Evolutionary conservation across 257 asterid genomes (phyloP).

Genomic region (Paulownia fortunei): DNA sequence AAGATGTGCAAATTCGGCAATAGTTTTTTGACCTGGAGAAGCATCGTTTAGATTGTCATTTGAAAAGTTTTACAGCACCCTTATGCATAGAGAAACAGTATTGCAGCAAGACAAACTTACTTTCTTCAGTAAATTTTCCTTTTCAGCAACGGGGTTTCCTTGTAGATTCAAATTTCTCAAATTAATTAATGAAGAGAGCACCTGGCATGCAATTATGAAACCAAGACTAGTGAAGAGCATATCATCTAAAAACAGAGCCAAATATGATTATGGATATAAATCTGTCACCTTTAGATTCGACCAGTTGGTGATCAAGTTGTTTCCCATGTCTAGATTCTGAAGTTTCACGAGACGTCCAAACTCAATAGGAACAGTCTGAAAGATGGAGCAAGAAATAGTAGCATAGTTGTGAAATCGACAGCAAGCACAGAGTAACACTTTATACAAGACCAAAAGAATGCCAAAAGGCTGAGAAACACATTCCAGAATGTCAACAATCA

Average conservation of each 20-base stretch:
- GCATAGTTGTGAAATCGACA: constrained; percentile 18
- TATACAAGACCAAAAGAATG: constrained; percentile 10
- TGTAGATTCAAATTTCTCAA: constrained; percentile 83
- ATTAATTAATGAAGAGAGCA: constrained; percentile 66
- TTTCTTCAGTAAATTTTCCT: constrained; percentile 64
- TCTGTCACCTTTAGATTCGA: constrained; percentile 71
- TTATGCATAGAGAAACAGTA: not conserved
- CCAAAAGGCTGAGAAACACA: not conserved
- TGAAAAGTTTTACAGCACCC: constrained; percentile 16
- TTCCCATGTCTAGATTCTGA: constrained; percentile 87
- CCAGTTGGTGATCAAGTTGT: constrained; percentile 69
- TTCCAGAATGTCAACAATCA: constrained; percentile 1
- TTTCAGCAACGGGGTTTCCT: constrained; percentile 88
- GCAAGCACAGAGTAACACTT: not conserved
- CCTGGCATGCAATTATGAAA: constrained; percentile 51
- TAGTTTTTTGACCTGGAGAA: constrained; percentile 71
- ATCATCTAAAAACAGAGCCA: not conserved
- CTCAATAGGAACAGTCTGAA: constrained; percentile 74
- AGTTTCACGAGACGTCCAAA: constrained; percentile 63
- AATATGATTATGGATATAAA: constrained; percentile 14
- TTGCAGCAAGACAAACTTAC: constrained; percentile 44
- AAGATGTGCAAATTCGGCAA: constrained; percentile 69
- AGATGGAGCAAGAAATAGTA: constrained; percentile 20
- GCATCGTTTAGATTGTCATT: constrained; percentile 20
- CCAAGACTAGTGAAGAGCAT: constrained; percentile 22